These are phyloP conservation scores for Sporothrix mexicana DNA, from an alignment of 2,329 filamentous ascomycete species.

Conservation along the genomic window DNA sequence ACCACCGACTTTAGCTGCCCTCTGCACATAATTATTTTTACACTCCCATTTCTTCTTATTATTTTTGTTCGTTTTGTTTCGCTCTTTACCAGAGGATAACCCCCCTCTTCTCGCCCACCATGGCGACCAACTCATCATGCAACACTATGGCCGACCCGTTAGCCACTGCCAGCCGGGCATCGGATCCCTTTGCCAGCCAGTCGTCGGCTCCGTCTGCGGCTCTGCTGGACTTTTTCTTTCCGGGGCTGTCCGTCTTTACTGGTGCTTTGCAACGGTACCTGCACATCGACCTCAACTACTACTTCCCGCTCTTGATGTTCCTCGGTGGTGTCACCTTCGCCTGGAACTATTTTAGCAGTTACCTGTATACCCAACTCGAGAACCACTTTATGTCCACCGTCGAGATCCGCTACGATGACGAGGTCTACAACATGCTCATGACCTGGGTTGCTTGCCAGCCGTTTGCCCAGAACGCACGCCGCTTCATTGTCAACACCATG, in stretches of 20 bases:
- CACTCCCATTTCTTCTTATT: not conserved
- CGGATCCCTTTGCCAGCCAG: conserved; percentile 23
- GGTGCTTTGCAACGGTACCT: conserved; percentile 61
- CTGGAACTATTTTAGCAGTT: conserved; percentile 59
- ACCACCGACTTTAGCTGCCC: not conserved
- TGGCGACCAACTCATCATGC: conserved; percentile 18
- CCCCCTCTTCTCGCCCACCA: not conserved
- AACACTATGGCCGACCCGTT: not conserved
- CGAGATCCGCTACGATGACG: conserved; percentile 71
- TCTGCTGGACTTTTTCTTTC: conserved; percentile 68
- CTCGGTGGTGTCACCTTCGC: conserved; percentile 56
- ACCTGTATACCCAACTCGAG: conserved; percentile 56
- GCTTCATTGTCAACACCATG: conserved; percentile 69
- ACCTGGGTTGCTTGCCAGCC: conserved; percentile 68
- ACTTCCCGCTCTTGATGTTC: conserved; percentile 63
- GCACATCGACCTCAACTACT: conserved; percentile 66
- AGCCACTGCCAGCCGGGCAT: conserved; percentile 28
- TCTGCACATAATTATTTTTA: not conserved
- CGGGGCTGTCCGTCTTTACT: conserved; percentile 66
- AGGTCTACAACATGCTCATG: conserved; percentile 76
- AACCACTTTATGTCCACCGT: conserved; percentile 68
- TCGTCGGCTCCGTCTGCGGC: conserved; percentile 32
- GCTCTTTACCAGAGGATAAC: not conserved
- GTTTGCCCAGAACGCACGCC: conserved; percentile 64
- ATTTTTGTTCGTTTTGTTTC: not conserved